Base-by-base conservation (phyloP, 257 asterid genomes). In the Nicotiana paniculata region DNA sequence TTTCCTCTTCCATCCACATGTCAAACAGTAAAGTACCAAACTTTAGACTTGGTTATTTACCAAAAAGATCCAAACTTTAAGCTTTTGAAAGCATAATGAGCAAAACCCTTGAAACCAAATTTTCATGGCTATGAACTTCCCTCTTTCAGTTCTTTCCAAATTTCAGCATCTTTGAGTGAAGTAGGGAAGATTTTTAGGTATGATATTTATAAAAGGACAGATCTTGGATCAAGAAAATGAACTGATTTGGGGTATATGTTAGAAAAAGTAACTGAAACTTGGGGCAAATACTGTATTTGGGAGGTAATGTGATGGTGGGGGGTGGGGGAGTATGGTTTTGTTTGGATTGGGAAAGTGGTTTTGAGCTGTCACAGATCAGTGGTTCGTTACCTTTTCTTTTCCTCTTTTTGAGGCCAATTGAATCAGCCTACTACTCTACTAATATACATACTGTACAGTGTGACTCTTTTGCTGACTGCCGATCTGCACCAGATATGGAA, bases 1-100 rank as follows among this genome's bases (percentile, higher is more conserved):
- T 72, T 0, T 24, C 37, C 6, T 21, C 39, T 24, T 3, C 7
- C 79, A 72, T 72, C 79, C 79, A 72, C 58, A 12, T 72, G n/a
- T 6, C 9, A 72, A 43, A 46, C 61, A 72, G 43, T 28, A 72
- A 72, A 72, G 39, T 46, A 48, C 24, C 79, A 46, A 54, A 48
- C 48, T 65, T 65, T 46, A 48, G 5, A 67, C 69, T 17, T 80
- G 32, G 51, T 54, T 55, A 81, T 75, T 59, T 85, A 84, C 74
- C n/a, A 78, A 51, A 85, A 86, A 81, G 86, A 88, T 88, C 74
- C 33, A 59, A 86, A 58, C 86, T 88, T 85, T 77, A 84, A 82
- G 79, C 54, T 72, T 82, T 72, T 17, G 28, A 59, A 58, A 76
- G 37, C 66, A 81, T 82, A 86, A 69, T 85, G 79, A 77, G 35